A percentile compares a stretch with the other conserved stretches of the same genome.
These are phyloP conservation scores for Hymenoscyphus salicellus DNA, from an alignment of 2,329 filamentous ascomycete genomes.

Conservation along the genomic window DNA sequence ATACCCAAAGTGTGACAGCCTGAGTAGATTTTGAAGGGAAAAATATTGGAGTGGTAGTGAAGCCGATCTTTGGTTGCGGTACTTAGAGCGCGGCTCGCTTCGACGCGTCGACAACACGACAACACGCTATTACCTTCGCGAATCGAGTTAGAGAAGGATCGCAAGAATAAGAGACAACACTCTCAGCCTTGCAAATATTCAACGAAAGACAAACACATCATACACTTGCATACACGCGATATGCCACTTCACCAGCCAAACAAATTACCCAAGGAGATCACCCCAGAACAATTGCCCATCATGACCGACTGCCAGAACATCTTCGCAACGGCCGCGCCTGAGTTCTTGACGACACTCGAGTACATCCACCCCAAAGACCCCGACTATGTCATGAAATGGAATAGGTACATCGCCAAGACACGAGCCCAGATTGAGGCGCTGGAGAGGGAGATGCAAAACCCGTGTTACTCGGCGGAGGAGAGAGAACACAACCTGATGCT, in stretches of 20 bases:
- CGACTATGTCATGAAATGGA: not conserved
- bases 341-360: not conserved
- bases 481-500: constrained; percentile 1
- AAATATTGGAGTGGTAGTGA: too few relatives aligned
- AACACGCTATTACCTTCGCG: not conserved
- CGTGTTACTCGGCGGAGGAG: not conserved
- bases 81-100: not conserved
- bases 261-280: not conserved
- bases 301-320: not conserved
- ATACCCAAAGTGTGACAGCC: too few relatives aligned
- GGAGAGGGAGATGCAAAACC: not conserved
- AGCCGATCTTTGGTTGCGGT: too few relatives aligned
- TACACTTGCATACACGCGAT: not conserved
- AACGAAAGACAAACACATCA: not conserved
- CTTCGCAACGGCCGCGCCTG: not conserved
- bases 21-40: too few relatives aligned
- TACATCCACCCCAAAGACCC: not conserved
- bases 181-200: not conserved
- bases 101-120: not conserved
- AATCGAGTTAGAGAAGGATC: not conserved
- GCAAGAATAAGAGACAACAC: not conserved
- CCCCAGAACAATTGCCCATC: not conserved
- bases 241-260: not conserved
- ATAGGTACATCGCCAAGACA: not conserved
- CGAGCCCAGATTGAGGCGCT: not conserved